Evolutionary conservation across 208 protist genomes (phyloP), one percentile per base, ranked within the genome.

Genomic region (Crithidia brevicula): DNA sequence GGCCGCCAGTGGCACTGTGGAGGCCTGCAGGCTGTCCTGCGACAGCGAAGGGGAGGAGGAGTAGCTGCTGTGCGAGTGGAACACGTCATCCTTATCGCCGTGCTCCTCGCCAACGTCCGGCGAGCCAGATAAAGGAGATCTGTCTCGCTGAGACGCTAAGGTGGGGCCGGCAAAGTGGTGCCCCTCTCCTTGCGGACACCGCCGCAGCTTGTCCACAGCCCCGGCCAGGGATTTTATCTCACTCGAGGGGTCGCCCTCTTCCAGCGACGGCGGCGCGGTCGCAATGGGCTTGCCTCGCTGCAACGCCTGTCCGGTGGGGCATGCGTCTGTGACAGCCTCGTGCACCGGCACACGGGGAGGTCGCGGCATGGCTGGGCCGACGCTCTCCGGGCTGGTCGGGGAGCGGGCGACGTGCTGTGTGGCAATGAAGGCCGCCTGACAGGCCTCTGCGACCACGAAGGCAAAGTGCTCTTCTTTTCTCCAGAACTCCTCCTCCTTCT

Each of bases 401-500:
- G n/a, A n/a, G 23, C 43, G 30, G 43, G 25, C 33, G 11, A 42
- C 31, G 5, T 20, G 28, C 59, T 52, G 20, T 22, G 45, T 22
- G 18, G 59, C 43, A 0, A 18, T 4, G 13, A 54, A 38, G 10
- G 59, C 43, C 13, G 59, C 43, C 20, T 54, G 45, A 38, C 31
- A 65, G 22, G 43, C 45, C 45, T 42, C 59, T 1, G 59, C 59
- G 27, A 65, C 43, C 9, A 33, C 33, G 59, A 45, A 52, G 25
- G 59, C 59, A 1, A 54, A 20, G 45, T 54, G 33, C 30, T 52
- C 59, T 33, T 54, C 59, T 15, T 20, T 3, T 30, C 28, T 4
- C 57, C 42, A n/a, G 28, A 30, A 30, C 28, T 54, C 45, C 45
- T 15, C 45, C 27, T 40, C 45, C n/a, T 28, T 43, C 11, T 9